Evolutionary conservation across 75 land plant genomes (phyloP).

Genomic region (Selaginella tamariscina): DNA sequence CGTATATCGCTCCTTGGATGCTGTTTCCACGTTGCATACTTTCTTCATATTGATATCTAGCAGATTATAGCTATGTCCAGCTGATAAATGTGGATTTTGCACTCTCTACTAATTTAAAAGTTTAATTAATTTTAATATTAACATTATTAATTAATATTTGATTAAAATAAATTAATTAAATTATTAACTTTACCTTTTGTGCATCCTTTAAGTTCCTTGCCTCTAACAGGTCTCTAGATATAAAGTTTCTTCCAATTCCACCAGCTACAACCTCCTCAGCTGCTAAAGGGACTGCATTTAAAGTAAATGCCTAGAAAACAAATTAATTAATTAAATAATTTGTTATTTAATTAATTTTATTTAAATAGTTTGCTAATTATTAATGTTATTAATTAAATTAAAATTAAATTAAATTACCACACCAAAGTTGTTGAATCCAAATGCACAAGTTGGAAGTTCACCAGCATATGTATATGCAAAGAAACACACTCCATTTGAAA

Average conservation of each 20-base stretch:
- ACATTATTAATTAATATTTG: too few species aligned
- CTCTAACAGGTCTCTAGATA: conserved; percentile 80
- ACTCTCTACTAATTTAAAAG: conserved; percentile 61
- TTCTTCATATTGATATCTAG: conserved; percentile 38
- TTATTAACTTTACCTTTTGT: conserved; percentile 30
- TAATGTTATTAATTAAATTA: too few species aligned
- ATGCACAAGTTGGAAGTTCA: conserved; percentile 95
- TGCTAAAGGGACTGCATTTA: conserved; percentile 75
- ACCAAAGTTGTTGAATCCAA: conserved; percentile 78
- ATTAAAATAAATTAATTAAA: background rate
- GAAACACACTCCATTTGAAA: conserved; percentile 50
- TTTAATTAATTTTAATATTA: too few species aligned
- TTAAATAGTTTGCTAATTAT: too few species aligned
- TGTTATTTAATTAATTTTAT: too few species aligned
- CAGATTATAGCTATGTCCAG: conserved; percentile 87
- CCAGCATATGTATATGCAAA: conserved; percentile 91
- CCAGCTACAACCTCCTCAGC: conserved; percentile 56
- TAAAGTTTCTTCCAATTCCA: conserved; percentile 68
- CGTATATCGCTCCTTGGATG: conserved; percentile 58
- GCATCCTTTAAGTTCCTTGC: conserved; percentile 56
- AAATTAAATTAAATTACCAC: conserved; percentile 31
- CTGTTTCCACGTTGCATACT: conserved; percentile 73
- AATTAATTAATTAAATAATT: too few species aligned
- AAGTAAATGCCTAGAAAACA: conserved; percentile 92
- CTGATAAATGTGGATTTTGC: conserved; percentile 40